phyloP scores from a whole-genome alignment of 768 basidiomycete species.

The Kwoniella europaea region DNA sequence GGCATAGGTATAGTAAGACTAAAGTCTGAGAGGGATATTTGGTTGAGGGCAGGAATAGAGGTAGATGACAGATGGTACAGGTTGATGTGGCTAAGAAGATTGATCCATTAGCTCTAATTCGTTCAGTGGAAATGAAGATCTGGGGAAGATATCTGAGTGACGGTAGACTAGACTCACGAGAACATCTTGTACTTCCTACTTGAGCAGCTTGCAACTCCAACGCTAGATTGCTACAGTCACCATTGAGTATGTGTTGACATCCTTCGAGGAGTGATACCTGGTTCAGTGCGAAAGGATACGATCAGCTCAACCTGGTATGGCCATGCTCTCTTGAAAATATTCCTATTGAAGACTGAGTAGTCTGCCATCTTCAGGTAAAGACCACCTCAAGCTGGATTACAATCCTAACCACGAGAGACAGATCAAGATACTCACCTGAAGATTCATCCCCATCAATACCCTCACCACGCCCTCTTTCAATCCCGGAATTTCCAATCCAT shows the following conservation, averaged over 20 bases:
- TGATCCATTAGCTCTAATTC: constrained; percentile 1
- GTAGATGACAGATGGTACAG: constrained; percentile 72
- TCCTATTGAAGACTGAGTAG: not conserved
- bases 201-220: constrained; percentile 74
- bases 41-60: constrained; percentile 63
- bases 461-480: constrained; percentile 93
- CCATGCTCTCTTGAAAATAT: no score
- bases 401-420: not conserved
- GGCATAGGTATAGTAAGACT: constrained; percentile 80
- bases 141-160: not conserved
- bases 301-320: not conserved
- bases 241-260: constrained; percentile 81
- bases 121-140: not conserved
- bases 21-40: constrained; percentile 63
- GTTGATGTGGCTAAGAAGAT: constrained; percentile 18
- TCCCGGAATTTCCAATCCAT: constrained; percentile 94
- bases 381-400: no score
- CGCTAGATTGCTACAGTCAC: constrained; percentile 78
- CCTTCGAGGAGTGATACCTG: constrained; percentile 89
- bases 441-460: constrained; percentile 93
- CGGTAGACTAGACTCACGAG: constrained; percentile 63
- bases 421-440: constrained; percentile 62
- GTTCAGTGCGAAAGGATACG: not conserved
- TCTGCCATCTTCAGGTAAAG: no score
- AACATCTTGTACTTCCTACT: constrained; percentile 76